Conservation (phyloP, 495 filamentous ascomycete genomes). For the Glonium stellatum region DNA sequence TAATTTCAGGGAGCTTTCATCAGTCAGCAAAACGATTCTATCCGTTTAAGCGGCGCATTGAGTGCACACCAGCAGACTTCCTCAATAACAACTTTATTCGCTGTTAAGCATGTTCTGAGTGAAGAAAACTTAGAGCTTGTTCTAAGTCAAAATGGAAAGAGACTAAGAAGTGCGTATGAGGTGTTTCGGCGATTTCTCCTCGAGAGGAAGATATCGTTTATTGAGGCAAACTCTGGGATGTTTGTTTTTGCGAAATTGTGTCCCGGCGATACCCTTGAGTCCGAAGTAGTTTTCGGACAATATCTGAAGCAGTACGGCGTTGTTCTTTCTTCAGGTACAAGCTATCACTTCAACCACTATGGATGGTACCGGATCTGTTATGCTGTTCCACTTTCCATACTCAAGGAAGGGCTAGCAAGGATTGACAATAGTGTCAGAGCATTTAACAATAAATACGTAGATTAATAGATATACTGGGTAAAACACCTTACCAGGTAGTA, state of each 20-base stretch:
- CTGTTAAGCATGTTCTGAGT: not conserved
- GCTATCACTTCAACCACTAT: not conserved
- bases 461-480: not conserved
- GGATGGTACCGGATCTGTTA: conserved; percentile 3
- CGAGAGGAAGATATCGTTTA: not conserved
- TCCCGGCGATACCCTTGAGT: not conserved
- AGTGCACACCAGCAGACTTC: conserved; percentile 3
- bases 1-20: not conserved
- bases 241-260: conserved; percentile 3
- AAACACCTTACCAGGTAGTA: too few species aligned
- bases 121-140: not conserved
- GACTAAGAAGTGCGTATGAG: not conserved
- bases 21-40: not conserved
- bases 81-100: not conserved
- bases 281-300: not conserved
- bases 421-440: not conserved
- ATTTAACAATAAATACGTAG: not conserved
- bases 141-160: not conserved
- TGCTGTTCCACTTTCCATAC: not conserved
- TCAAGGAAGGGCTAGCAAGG: not conserved
- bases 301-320: not conserved
- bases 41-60: conserved; percentile 3
- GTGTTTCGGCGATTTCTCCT: not conserved
- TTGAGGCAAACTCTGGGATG: conserved; percentile 1
- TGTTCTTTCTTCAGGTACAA: conserved; percentile 3